A percentile compares a stretch with the other conserved stretches of the same genome.
These are phyloP conservation scores for Penicillium robsamsonii DNA, from an alignment of 495 filamentous ascomycete genomes.

Conservation along the genomic window DNA sequence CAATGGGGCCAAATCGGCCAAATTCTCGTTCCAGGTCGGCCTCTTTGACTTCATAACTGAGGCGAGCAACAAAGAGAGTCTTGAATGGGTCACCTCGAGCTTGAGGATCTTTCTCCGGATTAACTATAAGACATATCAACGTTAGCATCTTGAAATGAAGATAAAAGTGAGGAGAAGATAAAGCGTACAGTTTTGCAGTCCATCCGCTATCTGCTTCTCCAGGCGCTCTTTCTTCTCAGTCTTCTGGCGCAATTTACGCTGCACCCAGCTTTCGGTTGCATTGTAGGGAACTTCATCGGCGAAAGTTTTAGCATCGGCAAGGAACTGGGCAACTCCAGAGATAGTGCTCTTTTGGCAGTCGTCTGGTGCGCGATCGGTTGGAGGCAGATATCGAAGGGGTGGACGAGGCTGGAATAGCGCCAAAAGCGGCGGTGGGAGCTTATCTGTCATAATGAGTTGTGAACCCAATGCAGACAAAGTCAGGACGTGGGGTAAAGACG, in stretches of 20 bases:
- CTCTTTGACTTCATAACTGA: slow-evolving; percentile 84
- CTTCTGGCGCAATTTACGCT: slow-evolving; percentile 76
- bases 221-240: slow-evolving; percentile 69
- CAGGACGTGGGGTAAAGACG: slow-evolving; percentile 8
- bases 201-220: slow-evolving; percentile 63
- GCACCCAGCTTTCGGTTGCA: slow-evolving; percentile 89
- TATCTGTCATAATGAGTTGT: slow-evolving; percentile 75
- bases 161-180: slow-evolving; percentile 3
- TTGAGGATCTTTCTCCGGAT: slow-evolving; percentile 69
- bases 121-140: slow-evolving; percentile 44
- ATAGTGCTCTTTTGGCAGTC: slow-evolving; percentile 68
- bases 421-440: slow-evolving; percentile 87
- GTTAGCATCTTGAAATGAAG: slow-evolving; percentile 8
- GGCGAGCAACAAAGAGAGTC: slow-evolving; percentile 87
- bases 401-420: slow-evolving; percentile 93
- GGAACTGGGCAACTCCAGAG: slow-evolving; percentile 67
- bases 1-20: slow-evolving; percentile 90
- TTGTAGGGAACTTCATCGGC: slow-evolving; percentile 70
- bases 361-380: slow-evolving; percentile 78
- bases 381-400: slow-evolving; percentile 83
- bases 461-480: slow-evolving; percentile 4
- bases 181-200: slow-evolving; percentile 63
- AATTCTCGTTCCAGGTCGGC: slow-evolving; percentile 93
- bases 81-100: slow-evolving; percentile 91
- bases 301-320: slow-evolving; percentile 66